phyloP scores from a whole-genome alignment of 2,329 filamentous ascomycete genomes.

The Amphichorda felina region DNA sequence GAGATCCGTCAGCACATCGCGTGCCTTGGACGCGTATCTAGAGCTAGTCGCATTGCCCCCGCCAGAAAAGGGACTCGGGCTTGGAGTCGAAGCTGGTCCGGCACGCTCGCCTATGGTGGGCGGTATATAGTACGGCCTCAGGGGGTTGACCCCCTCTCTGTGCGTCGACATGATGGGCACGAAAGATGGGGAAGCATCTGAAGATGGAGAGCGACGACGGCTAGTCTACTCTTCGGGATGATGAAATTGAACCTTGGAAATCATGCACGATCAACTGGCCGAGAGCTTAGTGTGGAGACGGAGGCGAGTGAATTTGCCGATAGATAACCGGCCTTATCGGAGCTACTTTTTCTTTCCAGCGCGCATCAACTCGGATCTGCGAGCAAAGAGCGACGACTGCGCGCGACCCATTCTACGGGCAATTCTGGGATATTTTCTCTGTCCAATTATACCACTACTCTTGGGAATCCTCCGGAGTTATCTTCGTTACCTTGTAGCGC shows the following conservation, averaged over 20 bases:
- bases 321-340: conserved; percentile 16
- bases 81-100: conserved; percentile 22
- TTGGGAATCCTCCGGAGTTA: not conserved
- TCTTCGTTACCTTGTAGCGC: not conserved
- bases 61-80: conserved; percentile 27
- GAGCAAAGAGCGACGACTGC: conserved; percentile 6
- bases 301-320: conserved; percentile 22
- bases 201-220: conserved; percentile 7
- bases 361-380: conserved; percentile 15
- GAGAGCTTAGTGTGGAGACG: conserved; percentile 8
- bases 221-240: conserved; percentile 7
- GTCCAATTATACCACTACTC: no score
- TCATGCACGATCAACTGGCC: conserved; percentile 3
- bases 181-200: conserved; percentile 13
- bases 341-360: conserved; percentile 12
- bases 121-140: conserved; percentile 59
- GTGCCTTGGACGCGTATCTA: conserved; percentile 44
- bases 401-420: no score
- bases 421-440: no score
- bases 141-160: conserved; percentile 44
- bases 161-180: conserved; percentile 28
- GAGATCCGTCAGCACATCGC: conserved; percentile 78
- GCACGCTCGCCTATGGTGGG: conserved; percentile 39
- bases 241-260: conserved; percentile 8
- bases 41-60: conserved; percentile 26